Evolutionary conservation across 805 yeast genomes (phyloP).

Genomic region (Metschnikowia lunata): DNA sequence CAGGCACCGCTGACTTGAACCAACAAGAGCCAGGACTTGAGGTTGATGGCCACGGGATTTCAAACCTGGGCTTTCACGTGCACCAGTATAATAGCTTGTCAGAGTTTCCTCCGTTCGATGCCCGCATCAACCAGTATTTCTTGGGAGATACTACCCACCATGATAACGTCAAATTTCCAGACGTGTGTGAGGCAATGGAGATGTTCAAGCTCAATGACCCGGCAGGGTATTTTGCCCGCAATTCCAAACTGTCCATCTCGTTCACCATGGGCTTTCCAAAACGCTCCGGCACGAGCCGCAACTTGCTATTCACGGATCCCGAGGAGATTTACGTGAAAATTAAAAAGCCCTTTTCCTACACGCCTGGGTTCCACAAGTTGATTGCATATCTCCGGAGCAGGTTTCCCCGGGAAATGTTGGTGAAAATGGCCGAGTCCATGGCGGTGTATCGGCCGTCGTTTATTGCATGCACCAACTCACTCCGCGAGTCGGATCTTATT

Average conservation of each 20-base stretch:
- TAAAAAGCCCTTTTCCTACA: slow-evolving; percentile 75
- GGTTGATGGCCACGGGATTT: not conserved
- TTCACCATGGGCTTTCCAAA: slow-evolving; percentile 42
- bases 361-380: slow-evolving; percentile 83
- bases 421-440: slow-evolving; percentile 81
- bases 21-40: not conserved
- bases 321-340: slow-evolving; percentile 78
- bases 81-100: not conserved
- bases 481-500: slow-evolving; percentile 86
- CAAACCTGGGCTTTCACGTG: not conserved
- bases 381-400: slow-evolving; percentile 68
- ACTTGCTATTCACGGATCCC: slow-evolving; percentile 49
- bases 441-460: slow-evolving; percentile 90
- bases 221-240: slow-evolving; percentile 31
- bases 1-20: not conserved
- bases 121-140: slow-evolving; percentile 61
- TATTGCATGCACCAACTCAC: slow-evolving; percentile 83
- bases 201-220: slow-evolving; percentile 39
- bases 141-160: slow-evolving; percentile 49
- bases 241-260: slow-evolving; percentile 41
- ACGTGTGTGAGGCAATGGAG: slow-evolving; percentile 47
- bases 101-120: slow-evolving; percentile 46
- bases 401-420: slow-evolving; percentile 64
- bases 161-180: slow-evolving; percentile 51
- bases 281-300: slow-evolving; percentile 6